Conservation (phyloP, 306 rosid genomes). For the Acacia acuminata region DNA sequence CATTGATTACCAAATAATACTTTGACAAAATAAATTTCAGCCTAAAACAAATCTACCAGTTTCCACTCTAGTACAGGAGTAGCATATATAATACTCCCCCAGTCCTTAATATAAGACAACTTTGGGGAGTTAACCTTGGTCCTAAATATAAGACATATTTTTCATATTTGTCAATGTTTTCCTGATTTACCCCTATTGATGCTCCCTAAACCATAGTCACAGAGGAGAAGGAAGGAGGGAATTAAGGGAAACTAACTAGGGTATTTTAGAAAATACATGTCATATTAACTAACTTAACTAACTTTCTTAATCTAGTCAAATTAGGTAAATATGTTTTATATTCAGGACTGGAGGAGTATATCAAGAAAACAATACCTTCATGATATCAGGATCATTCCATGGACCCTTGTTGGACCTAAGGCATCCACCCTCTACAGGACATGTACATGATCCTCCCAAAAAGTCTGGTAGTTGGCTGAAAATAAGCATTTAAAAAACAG, state of each 20-base stretch:
- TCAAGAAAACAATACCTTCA: constrained; percentile 61
- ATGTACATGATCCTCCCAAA: constrained; percentile 92
- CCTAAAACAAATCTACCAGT: constrained; percentile 27
- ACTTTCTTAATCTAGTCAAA: no score
- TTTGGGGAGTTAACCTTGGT: no score
- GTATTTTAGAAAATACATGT: no score
- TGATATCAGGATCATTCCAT: constrained; percentile 85
- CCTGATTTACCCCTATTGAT: no score
- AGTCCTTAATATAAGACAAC: no score
- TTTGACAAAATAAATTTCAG: constrained; percentile 28
- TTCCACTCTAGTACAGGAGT: background rate
- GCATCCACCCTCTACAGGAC: constrained; percentile 83
- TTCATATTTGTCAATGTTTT: no score
- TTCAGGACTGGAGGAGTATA: background rate
- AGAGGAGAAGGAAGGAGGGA: no score
- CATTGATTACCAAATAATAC: constrained; percentile 36
- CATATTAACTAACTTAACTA: no score
- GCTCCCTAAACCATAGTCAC: no score
- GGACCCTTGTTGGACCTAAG: constrained; percentile 90
- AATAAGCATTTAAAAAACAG: constrained; percentile 31
- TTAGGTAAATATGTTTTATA: no score
- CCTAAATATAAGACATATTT: no score
- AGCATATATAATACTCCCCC: background rate
- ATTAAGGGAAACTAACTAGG: no score
- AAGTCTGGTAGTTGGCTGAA: constrained; percentile 92